phyloP scores from a whole-genome alignment of 805 yeast genomes.

The Sungouiella blattae region DNA sequence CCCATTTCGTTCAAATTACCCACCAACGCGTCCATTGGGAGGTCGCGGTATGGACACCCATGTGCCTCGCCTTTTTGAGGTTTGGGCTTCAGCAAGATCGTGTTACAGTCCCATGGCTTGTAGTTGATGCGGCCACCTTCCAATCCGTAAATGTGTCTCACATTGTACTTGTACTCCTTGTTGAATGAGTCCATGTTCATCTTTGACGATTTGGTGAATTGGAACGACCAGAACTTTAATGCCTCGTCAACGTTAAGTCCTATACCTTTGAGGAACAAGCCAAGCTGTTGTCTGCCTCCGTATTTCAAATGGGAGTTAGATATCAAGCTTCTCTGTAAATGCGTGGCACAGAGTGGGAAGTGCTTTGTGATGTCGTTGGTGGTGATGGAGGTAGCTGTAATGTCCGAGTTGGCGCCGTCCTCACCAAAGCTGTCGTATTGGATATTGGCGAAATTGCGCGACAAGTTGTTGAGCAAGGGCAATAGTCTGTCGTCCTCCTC shows the following conservation, averaged over 20 bases:
- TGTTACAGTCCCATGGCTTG: constrained; percentile 80
- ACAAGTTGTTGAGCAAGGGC: constrained; percentile 77
- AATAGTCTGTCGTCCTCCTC: constrained; percentile 90
- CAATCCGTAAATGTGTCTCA: constrained; percentile 85
- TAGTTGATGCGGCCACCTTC: constrained; percentile 88
- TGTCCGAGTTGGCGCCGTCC: constrained; percentile 32
- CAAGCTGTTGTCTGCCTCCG: constrained; percentile 80
- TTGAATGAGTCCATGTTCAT: constrained; percentile 72
- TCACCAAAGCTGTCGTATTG: constrained; percentile 54
- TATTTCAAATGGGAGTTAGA: constrained; percentile 72
- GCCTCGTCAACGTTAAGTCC: constrained; percentile 90
- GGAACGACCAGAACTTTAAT: constrained; percentile 73
- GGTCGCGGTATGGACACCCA: constrained; percentile 91
- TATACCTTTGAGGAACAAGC: constrained; percentile 81
- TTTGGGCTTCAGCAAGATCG: constrained; percentile 67
- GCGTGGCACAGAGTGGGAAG: constrained; percentile 79
- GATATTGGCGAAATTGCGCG: constrained; percentile 45
- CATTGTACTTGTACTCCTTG: constrained; percentile 84
- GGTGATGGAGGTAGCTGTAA: constrained; percentile 62
- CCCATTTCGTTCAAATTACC: constrained; percentile 61
- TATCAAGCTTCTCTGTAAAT: constrained; percentile 59
- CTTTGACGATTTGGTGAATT: constrained; percentile 53
- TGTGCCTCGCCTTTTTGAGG: constrained; percentile 70
- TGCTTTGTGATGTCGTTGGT: constrained; percentile 52
- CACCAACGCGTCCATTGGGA: constrained; percentile 60